These are phyloP conservation scores for Luzula sylvatica DNA, from an alignment of 176 grass and related monocot genomes.

Conservation along the genomic window DNA sequence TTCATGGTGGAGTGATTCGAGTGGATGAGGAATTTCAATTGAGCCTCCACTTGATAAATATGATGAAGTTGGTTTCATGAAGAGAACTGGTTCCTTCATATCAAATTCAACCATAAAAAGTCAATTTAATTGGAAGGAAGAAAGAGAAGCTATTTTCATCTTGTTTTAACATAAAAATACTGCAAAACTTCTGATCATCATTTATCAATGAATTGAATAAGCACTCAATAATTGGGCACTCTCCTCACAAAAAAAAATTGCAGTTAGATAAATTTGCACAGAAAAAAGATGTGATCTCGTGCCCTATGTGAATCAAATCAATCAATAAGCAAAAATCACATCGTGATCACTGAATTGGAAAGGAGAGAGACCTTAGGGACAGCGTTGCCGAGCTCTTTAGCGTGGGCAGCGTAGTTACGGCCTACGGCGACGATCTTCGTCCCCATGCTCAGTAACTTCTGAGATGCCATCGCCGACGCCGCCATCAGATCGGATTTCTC, in stretches of 20 bases:
- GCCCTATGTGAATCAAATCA: too few relatives aligned
- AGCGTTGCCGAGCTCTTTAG: slow-evolving; percentile 84
- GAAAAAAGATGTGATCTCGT: too few relatives aligned
- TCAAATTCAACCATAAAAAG: background rate
- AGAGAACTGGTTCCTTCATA: slow-evolving; percentile 77
- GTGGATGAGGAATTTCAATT: slow-evolving; percentile 69
- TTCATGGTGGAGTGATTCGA: slow-evolving; percentile 82
- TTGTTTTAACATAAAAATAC: too few relatives aligned
- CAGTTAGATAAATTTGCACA: too few relatives aligned
- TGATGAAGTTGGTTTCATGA: slow-evolving; percentile 91
- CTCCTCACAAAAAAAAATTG: too few relatives aligned
- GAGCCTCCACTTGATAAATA: slow-evolving; percentile 64
- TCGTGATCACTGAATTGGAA: background rate
- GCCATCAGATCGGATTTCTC: slow-evolving; percentile 14
- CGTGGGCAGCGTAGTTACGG: slow-evolving; percentile 65
- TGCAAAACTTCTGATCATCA: too few relatives aligned
- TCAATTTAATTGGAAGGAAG: background rate
- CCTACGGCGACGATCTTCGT: slow-evolving; percentile 89
- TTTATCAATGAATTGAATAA: too few relatives aligned
- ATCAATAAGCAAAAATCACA: too few relatives aligned
- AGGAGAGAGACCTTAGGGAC: slow-evolving; percentile 56
- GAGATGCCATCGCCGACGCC: slow-evolving; percentile 31
- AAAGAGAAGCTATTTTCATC: background rate
- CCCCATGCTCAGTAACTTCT: slow-evolving; percentile 51
- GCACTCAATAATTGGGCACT: too few relatives aligned